Evolutionary conservation across 2,329 filamentous ascomycete species (phyloP).

Genomic region (Tolypocladium sp.): DNA sequence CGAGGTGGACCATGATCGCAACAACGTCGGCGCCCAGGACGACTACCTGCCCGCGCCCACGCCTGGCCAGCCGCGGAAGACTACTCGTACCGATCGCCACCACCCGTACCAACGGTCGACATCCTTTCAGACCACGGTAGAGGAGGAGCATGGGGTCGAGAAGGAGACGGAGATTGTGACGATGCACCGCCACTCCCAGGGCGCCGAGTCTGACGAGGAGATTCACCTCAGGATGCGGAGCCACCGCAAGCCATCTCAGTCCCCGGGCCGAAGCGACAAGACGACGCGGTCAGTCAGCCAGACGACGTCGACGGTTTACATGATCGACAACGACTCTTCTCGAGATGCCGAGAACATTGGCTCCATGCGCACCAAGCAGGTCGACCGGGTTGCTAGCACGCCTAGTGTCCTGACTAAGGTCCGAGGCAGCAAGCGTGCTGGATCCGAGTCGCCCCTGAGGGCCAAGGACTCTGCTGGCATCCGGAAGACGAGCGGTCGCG

Average conservation of each 20-base stretch:
- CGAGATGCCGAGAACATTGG: slow-evolving; percentile 66
- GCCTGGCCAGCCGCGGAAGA: slow-evolving; percentile 90
- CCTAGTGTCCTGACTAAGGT: slow-evolving; percentile 55
- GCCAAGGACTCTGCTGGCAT: slow-evolving; percentile 44
- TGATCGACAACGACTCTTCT: slow-evolving; percentile 57
- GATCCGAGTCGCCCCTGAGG: slow-evolving; percentile 36
- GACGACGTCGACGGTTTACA: slow-evolving; percentile 60
- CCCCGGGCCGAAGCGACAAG: slow-evolving; percentile 52
- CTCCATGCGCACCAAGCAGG: slow-evolving; percentile 46
- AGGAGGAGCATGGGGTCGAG: slow-evolving; percentile 44
- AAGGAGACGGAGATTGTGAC: slow-evolving; percentile 52
- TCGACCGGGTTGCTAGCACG: slow-evolving; percentile 45
- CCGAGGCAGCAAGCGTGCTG: slow-evolving; percentile 48
- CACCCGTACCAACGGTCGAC: slow-evolving; percentile 59
- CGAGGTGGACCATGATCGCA: slow-evolving; percentile 78
- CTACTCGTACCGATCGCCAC: slow-evolving; percentile 66
- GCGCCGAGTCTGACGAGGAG: slow-evolving; percentile 73
- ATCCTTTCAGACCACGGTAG: slow-evolving; percentile 30
- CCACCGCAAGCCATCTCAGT: slow-evolving; percentile 55
- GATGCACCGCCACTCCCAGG: slow-evolving; percentile 52
- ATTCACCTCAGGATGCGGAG: slow-evolving; percentile 66
- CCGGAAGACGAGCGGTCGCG: slow-evolving; percentile 57
- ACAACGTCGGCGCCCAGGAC: slow-evolving; percentile 61
- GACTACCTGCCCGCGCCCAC: slow-evolving; percentile 93
- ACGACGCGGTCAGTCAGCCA: slow-evolving; percentile 61